Evolutionary conservation across 108 stramenopile species (phyloP), one percentile per base, ranked within the genome.

Genomic region (Cyclotella sp.): DNA sequence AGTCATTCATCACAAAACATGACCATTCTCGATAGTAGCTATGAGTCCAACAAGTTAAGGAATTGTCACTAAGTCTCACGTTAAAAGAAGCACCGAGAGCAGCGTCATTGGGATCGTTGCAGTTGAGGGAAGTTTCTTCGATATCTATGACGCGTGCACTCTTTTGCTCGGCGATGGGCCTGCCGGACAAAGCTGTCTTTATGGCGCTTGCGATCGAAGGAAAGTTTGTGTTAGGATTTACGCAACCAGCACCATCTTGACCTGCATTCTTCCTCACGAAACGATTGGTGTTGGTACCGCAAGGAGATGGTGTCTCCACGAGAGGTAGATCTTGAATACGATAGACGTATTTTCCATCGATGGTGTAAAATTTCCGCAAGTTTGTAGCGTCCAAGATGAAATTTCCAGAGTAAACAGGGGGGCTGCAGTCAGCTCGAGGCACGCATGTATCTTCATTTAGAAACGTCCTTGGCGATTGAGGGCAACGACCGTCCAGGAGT

Each of bases 181-280:
- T 21, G 13, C 2, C n/a, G 12, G 22, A 9, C 5, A 80, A 46
- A 14, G 28, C 53, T 18, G 14, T 63, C 26, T 28, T 18, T 29
- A 69, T 62, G 45, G 53, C 57, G 18, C 8, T 51, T 15, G 46
- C 14, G 28, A 80, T 70, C 0, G 60, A 24, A 9, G 75, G 65
- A 28, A 75, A 75, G 27, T 40, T 11, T 0, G 44, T 69, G 19
- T 44, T 61, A 16, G 26, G 28, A 68, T 61, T 62, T 9, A 19
- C 27, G 49, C 73, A 68, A 3, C 73, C 73, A 52, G 28, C 15
- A 9, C 40, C 34, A 58, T 74, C 73, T 41, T 28, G 21, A 52
- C 30, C 34, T n/a, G 79, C 66, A 52, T 72, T 69, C 59, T 79
- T 73, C 19, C 78, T 54, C 43, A 79, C 78, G 19, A 72, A 79